Percentiles rank a stretch among this genome's conserved stretches.
Evolutionary conservation across 2,329 filamentous ascomycete species (phyloP).

Genomic region (Allantophomopsis lycopodina): DNA sequence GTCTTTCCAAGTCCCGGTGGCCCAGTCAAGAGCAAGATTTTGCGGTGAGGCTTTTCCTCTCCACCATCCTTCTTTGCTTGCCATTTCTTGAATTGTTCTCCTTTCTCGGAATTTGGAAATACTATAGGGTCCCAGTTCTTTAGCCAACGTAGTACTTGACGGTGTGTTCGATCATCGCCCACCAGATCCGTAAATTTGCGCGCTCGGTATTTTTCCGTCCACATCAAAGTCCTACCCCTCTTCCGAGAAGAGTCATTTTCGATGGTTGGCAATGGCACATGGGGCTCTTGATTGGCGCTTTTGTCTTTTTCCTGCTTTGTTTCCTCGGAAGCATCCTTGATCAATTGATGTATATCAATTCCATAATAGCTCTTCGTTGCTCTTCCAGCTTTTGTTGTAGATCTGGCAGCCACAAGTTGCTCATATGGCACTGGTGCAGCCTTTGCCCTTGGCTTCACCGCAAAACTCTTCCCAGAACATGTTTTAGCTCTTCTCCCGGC

Average conservation of each 20-base stretch:
- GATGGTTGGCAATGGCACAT: slow-evolving; percentile 21
- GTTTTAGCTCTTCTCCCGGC: slow-evolving; percentile 9
- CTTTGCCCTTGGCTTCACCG: slow-evolving; percentile 39
- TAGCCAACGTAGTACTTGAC: slow-evolving; percentile 80
- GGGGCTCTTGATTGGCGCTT: slow-evolving; percentile 17
- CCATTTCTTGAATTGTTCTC: slow-evolving; percentile 28
- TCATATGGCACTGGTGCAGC: slow-evolving; percentile 41
- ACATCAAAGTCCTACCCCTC: slow-evolving; percentile 44
- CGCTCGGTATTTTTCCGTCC: slow-evolving; percentile 96
- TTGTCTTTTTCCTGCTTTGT: slow-evolving; percentile 20
- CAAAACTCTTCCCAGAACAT: slow-evolving; percentile 34
- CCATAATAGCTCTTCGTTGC: slow-evolving; percentile 77
- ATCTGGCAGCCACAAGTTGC: slow-evolving; percentile 52
- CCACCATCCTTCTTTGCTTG: slow-evolving; percentile 24
- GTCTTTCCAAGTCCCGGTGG: slow-evolving; percentile 93
- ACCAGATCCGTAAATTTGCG: slow-evolving; percentile 85
- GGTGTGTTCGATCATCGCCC: slow-evolving; percentile 87
- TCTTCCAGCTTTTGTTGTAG: slow-evolving; percentile 49
- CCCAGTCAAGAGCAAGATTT: slow-evolving; percentile 81
- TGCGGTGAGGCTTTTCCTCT: slow-evolving; percentile 67
- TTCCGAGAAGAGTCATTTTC: slow-evolving; percentile 17
- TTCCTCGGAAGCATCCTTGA: slow-evolving; percentile 53
- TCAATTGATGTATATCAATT: slow-evolving; percentile 74
- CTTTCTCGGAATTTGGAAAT: slow-evolving; percentile 56
- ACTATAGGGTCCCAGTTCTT: slow-evolving; percentile 91